These are phyloP conservation scores for Thalia dealbata DNA, from an alignment of 176 grass and related monocot genomes.

Conservation along the genomic window DNA sequence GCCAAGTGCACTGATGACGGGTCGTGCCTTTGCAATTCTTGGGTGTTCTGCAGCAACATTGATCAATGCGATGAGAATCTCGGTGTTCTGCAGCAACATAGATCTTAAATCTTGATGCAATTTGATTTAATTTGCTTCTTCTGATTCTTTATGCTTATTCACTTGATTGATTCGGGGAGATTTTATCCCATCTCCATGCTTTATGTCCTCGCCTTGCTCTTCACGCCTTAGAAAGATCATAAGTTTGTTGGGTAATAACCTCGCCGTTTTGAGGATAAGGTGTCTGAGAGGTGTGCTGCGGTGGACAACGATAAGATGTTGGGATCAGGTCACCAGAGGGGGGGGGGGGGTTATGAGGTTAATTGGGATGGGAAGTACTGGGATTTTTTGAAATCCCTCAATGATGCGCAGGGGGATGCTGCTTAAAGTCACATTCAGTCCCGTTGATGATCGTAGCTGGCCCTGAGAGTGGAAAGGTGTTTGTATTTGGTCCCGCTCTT, in stretches of 20 bases:
- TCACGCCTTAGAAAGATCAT: neutral
- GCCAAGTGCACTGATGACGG: conserved; percentile 38
- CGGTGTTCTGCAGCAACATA: conserved; percentile 41
- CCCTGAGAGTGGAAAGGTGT: conserved; percentile 88
- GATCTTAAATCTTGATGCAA: too few relatives aligned
- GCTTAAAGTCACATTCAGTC: conserved; percentile 63
- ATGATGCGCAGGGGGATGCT: conserved; percentile 64
- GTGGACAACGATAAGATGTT: conserved; percentile 1
- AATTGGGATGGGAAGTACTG: too few relatives aligned
- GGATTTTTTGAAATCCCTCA: conserved; percentile 74
- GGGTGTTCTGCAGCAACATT: conserved; percentile 81
- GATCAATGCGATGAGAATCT: conserved; percentile 43
- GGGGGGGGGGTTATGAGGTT: too few relatives aligned
- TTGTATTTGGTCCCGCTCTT: neutral
- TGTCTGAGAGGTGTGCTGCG: neutral
- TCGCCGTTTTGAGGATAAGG: conserved; percentile 2
- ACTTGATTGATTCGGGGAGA: too few relatives aligned
- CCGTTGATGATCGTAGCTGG: conserved; percentile 83
- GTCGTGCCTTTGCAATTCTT: conserved; percentile 59
- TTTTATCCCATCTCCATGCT: neutral
- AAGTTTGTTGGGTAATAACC: neutral
- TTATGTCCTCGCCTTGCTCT: neutral
- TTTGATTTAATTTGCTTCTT: too few relatives aligned
- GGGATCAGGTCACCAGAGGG: neutral
- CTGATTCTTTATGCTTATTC: too few relatives aligned